Base-by-base conservation (phyloP, 371 early-diverging fungal genomes). In the Massospora cicadina region DNA sequence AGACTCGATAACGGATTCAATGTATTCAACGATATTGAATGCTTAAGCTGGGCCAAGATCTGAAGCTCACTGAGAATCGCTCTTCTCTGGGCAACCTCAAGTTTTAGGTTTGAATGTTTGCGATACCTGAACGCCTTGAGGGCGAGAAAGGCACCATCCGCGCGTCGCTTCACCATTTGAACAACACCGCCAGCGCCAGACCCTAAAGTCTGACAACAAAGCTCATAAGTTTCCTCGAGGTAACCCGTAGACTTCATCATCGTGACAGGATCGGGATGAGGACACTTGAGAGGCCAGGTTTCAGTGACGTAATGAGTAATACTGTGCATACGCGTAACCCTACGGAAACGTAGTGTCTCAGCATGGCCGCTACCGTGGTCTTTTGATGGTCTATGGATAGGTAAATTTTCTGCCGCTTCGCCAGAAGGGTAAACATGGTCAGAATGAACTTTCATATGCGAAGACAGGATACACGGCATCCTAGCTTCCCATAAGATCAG, bases 1-100 rank as follows among this genome's bases (percentile, higher is more conserved):
- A 2, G 80, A 78, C 66, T 85, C 85, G 66, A 84, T 79, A 21
- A 86, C 76, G 63, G 87, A 77, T 65, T 93, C 94, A 65, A 91
- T 64, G 0, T 93, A 91, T 71, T 90, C 85, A 55, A 93, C 87
- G 59, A 93, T 77, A 70, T 92, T 25, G 31, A 30, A 31, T 27
- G 30, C 31, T 60, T 60, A 10, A 60, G 30, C 60, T 60, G 60
- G 7, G 60, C 26, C 21, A 27, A 32, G 23, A 60, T 60, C 31
- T 60, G 60, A 21, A 60, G 30, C 60, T 60, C 60, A 60, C 31
- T 60, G 2, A 60, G 30, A 28, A 60, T 60, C 5, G 60, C 60
- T 28, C 60, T 24, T 21, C 60, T 24, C 31, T 60, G 60, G 21
- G 28, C 31, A 27, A 60, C 31, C 23, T 60, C 60, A 21, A 60